Evolutionary conservation across 306 rosid species (phyloP).

Genomic region (Glycine tomentella): DNA sequence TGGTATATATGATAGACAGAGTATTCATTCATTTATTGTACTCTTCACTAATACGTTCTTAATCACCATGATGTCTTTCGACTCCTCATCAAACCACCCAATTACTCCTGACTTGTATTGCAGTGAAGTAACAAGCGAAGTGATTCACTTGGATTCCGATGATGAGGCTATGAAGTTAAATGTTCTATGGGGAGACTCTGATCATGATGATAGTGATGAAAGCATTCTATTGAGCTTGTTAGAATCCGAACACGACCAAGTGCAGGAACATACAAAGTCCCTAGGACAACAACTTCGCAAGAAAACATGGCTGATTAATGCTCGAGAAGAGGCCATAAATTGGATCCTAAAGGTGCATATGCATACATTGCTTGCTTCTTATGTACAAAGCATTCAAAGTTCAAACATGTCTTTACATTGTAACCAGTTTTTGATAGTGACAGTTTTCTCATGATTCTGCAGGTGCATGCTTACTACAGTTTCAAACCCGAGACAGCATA

Average conservation of each 20-base stretch:
- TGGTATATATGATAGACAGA: background rate
- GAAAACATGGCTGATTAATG: conserved; percentile 33
- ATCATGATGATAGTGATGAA: conserved; percentile 40
- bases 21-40: background rate
- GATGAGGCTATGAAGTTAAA: conserved; percentile 3
- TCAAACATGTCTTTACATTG: background rate
- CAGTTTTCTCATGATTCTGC: conserved; percentile 4
- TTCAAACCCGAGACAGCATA: conserved; percentile 60
- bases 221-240: conserved; percentile 39
- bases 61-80: conserved; percentile 40
- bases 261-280: conserved; percentile 42
- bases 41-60: background rate
- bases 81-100: conserved; percentile 26
- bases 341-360: conserved; percentile 57
- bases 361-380: background rate
- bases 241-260: conserved; percentile 48
- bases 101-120: conserved; percentile 48
- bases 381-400: background rate
- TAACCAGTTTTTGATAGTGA: background rate
- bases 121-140: conserved; percentile 46
- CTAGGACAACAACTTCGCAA: conserved; percentile 23
- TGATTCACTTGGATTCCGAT: conserved; percentile 44
- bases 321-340: conserved; percentile 52
- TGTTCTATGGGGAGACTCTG: conserved; percentile 33
- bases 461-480: conserved; percentile 56